Percentiles rank a stretch among this genome's conserved stretches.
These are phyloP conservation scores for Fusarium musae DNA, from an alignment of 2,329 filamentous ascomycete genomes.

Conservation along the genomic window DNA sequence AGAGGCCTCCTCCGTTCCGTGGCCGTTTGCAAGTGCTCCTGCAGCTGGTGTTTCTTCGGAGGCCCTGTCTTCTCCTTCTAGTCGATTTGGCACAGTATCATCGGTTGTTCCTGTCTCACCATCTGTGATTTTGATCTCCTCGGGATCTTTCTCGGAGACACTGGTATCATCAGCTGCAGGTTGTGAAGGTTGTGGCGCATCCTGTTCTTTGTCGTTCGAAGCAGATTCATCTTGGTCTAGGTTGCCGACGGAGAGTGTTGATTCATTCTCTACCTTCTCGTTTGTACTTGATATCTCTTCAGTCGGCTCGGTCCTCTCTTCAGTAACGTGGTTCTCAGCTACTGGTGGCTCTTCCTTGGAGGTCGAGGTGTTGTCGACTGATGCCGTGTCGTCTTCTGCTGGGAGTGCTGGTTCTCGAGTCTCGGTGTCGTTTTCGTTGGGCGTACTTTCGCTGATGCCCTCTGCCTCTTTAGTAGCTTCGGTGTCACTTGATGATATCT, in stretches of 20 bases:
- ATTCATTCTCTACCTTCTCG: neutral
- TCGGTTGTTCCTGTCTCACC: conserved; percentile 7
- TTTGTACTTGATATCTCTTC: conserved; percentile 1
- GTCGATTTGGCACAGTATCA: neutral
- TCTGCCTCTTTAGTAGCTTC: conserved; percentile 16
- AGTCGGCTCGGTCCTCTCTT: conserved; percentile 1
- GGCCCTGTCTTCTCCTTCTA: conserved; percentile 4
- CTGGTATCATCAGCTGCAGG: neutral
- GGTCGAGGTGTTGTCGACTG: conserved; percentile 3
- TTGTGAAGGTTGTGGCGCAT: neutral
- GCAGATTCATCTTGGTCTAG: neutral
- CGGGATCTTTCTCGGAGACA: neutral
- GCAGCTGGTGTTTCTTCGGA: conserved; percentile 7
- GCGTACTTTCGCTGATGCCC: neutral
- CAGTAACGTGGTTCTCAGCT: neutral
- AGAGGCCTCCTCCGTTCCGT: neutral
- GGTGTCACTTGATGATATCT: neutral
- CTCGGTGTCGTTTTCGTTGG: conserved; percentile 1
- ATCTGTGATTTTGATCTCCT: neutral
- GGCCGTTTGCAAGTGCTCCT: neutral
- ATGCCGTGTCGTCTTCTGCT: conserved; percentile 6
- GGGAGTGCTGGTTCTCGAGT: neutral
- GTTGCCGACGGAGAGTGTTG: neutral
- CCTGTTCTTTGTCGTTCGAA: neutral
- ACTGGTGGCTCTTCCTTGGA: conserved; percentile 3